phyloP scores from a whole-genome alignment of 257 asterid species.

The Penstemon eatonii region DNA sequence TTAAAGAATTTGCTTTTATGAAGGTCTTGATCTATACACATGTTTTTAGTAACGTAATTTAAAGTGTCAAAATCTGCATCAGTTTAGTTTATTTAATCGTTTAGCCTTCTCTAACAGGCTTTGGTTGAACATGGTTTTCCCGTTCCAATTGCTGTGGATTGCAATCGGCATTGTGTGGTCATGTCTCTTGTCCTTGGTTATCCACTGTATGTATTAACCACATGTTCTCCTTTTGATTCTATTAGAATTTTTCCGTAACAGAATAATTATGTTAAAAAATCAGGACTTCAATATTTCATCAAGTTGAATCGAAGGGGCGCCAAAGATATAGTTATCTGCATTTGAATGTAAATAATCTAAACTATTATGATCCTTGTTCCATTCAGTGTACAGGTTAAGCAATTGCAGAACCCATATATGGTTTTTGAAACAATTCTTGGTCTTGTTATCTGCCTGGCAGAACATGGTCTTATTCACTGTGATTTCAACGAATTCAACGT shows the following conservation, averaged over 20 bases:
- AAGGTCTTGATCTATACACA: conserved; percentile 33
- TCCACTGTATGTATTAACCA: conserved; percentile 70
- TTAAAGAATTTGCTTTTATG: conserved; percentile 96
- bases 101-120: conserved; percentile 56
- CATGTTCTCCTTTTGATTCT: too few species aligned
- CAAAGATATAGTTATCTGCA: too few species aligned
- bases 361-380: conserved; percentile 16
- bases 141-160: conserved; percentile 96
- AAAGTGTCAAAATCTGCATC: conserved; percentile 24
- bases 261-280: too few species aligned
- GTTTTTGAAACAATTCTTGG: conserved; percentile 77
- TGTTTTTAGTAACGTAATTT: too few species aligned
- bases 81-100: conserved; percentile 17
- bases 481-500: conserved; percentile 95
- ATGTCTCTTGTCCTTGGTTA: conserved; percentile 95
- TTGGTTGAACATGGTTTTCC: conserved; percentile 88
- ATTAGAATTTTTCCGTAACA: too few species aligned
- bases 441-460: conserved; percentile 86
- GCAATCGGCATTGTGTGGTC: conserved; percentile 91
- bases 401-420: conserved; percentile 72
- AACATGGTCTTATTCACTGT: conserved; percentile 95
- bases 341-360: too few species aligned
- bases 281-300: too few species aligned
- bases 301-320: too few species aligned
- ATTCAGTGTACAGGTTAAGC: conserved; percentile 86